Conservation (phyloP, 164 flowering plant genomes). For the Kingdonia uniflora region DNA sequence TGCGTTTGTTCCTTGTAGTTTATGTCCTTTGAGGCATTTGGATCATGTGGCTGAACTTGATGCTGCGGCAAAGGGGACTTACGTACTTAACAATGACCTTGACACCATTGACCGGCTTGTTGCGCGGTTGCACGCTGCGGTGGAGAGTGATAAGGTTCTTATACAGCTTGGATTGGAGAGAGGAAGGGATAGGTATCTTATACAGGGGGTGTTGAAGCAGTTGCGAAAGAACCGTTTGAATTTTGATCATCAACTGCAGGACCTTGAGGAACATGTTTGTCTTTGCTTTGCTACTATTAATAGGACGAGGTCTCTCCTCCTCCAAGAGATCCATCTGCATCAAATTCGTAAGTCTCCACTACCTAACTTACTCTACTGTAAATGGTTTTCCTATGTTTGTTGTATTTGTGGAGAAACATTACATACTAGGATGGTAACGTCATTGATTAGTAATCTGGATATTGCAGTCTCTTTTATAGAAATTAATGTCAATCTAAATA, state of each 20-base stretch:
- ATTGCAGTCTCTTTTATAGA: too few relatives aligned
- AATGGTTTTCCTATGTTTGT: too few relatives aligned
- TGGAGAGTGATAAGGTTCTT: constrained; percentile 52
- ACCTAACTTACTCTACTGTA: too few relatives aligned
- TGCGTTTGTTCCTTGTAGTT: constrained; percentile 24
- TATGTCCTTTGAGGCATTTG: not conserved
- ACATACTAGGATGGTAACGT: too few relatives aligned
- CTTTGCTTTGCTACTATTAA: constrained; percentile 62
- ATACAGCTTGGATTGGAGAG: constrained; percentile 49
- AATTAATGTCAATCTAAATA: too few relatives aligned
- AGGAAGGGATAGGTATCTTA: constrained; percentile 41
- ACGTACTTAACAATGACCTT: constrained; percentile 45
- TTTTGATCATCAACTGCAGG: constrained; percentile 36
- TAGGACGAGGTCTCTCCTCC: constrained; percentile 51
- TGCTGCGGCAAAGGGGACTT: constrained; percentile 59
- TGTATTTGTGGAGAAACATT: too few relatives aligned
- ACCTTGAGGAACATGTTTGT: constrained; percentile 65
- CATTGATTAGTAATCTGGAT: too few relatives aligned
- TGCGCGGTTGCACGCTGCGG: constrained; percentile 28
- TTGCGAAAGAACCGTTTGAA: constrained; percentile 34
- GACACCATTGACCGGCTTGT: constrained; percentile 71
- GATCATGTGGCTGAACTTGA: constrained; percentile 49
- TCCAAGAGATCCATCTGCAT: constrained; percentile 34
- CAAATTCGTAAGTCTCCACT: not conserved
- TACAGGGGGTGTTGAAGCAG: constrained; percentile 53